Evolutionary conservation across 495 filamentous ascomycete species (phyloP).

Genomic region (Neurospora tetrasperma): DNA sequence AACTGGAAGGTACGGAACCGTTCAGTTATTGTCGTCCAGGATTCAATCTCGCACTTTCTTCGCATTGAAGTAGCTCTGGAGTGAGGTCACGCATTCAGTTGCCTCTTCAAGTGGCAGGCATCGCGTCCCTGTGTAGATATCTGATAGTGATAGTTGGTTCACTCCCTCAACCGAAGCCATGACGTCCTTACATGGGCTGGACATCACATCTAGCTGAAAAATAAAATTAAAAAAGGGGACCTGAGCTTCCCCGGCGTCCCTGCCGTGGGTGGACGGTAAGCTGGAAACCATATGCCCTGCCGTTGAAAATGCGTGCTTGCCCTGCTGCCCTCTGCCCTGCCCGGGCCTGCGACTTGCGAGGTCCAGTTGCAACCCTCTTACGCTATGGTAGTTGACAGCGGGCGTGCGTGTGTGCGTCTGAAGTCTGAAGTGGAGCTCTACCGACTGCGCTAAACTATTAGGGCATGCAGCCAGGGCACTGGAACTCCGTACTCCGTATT

Average conservation of each 20-base stretch:
- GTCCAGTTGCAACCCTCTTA: neutral
- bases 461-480: neutral
- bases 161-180: neutral
- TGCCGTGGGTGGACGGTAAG: neutral
- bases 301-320: neutral
- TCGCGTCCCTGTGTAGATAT: neutral
- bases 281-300: neutral
- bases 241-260: neutral
- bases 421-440: conserved; percentile 1
- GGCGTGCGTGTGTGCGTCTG: neutral
- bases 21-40: neutral
- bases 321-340: neutral
- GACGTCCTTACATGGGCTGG: neutral
- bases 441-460: neutral
- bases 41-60: neutral
- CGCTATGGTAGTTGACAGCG: neutral
- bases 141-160: too few species aligned
- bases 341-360: neutral
- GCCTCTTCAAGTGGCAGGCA: neutral
- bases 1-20: neutral
- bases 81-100: neutral
- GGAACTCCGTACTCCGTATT: neutral
- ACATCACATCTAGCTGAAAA: neutral
- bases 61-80: neutral
- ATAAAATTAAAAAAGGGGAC: too few species aligned